Evolutionary conservation across 306 rosid species (phyloP).

Genomic region (Alnus rubra): DNA sequence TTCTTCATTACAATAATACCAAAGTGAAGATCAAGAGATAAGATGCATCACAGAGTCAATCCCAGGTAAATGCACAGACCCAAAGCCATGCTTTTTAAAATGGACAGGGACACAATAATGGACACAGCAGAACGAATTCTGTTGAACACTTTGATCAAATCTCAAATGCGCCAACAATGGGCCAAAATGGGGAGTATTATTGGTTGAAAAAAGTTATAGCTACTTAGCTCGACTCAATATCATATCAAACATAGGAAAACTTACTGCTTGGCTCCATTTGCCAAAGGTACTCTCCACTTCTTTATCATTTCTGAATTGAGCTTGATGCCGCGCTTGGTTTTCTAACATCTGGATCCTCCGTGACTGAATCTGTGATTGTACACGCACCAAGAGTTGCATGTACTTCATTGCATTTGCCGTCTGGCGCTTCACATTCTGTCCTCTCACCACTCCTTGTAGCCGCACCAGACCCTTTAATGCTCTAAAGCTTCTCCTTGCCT

Average conservation of each 20-base stretch:
- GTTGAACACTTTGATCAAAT: background rate
- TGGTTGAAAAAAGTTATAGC: background rate
- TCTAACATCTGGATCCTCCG: constrained; percentile 92
- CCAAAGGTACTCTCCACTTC: constrained; percentile 62
- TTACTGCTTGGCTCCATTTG: constrained; percentile 72
- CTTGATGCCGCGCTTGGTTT: constrained; percentile 77
- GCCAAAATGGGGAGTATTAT: background rate
- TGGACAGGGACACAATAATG: too few relatives aligned
- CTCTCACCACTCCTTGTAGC: constrained; percentile 98
- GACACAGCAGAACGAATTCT: background rate
- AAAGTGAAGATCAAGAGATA: background rate
- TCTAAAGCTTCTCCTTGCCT: constrained; percentile 94
- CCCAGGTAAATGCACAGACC: background rate
- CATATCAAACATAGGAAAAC: constrained; percentile 17
- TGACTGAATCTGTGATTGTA: constrained; percentile 93
- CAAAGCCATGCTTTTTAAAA: background rate
- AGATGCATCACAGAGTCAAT: background rate
- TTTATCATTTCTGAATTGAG: constrained; percentile 65
- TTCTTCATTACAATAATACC: background rate
- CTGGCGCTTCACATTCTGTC: constrained; percentile 97
- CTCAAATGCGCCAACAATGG: background rate
- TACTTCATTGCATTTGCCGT: constrained; percentile 91
- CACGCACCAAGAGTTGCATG: constrained; percentile 91
- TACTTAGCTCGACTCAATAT: background rate
- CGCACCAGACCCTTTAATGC: constrained; percentile 94